These are phyloP conservation scores for Brasilioporus rufonigricans DNA, from an alignment of 768 basidiomycete genomes.

Conservation along the genomic window DNA sequence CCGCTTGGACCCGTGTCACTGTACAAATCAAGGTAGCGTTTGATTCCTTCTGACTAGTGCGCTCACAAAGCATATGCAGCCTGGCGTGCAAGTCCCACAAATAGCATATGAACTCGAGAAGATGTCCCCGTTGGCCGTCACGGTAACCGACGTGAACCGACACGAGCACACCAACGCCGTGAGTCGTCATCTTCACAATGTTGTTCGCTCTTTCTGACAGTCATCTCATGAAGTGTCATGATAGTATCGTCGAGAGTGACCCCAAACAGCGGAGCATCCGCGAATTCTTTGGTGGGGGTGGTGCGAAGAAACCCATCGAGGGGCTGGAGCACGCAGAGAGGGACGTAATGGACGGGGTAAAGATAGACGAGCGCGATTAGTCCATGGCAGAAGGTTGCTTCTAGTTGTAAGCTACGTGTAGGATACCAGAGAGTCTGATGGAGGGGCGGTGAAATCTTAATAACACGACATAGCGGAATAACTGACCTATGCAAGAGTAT, in stretches of 20 bases:
- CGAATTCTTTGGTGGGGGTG: conserved; percentile 58
- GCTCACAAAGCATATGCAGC: conserved; percentile 23
- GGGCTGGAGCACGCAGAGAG: conserved; percentile 20
- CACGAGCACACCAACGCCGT: conserved; percentile 61
- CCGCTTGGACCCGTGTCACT: conserved; percentile 62
- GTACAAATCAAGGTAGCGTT: conserved; percentile 46
- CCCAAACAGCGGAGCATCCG: conserved; percentile 74
- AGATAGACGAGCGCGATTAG: conserved; percentile 8
- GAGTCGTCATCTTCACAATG: conserved; percentile 23
- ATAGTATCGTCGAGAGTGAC: conserved; percentile 77
- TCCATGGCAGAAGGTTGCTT: background rate
- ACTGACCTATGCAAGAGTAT: conserved; percentile 16
- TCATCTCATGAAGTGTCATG: conserved; percentile 57
- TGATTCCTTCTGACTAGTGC: background rate
- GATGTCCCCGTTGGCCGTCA: conserved; percentile 37
- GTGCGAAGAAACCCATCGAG: conserved; percentile 11
- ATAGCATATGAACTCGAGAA: conserved; percentile 20
- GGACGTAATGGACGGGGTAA: conserved; percentile 30
- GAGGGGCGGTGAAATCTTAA: background rate
- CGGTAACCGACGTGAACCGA: conserved; percentile 51
- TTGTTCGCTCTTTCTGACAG: background rate
- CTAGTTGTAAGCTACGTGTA: conserved; percentile 10
- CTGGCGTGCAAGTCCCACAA: conserved; percentile 24
- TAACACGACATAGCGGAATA: background rate
- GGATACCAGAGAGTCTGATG: conserved; percentile 8